Evolutionary conservation across 805 yeast genomes (phyloP), one percentile per base, ranked within the genome.

Genomic region (Ascoidea rubescens): DNA sequence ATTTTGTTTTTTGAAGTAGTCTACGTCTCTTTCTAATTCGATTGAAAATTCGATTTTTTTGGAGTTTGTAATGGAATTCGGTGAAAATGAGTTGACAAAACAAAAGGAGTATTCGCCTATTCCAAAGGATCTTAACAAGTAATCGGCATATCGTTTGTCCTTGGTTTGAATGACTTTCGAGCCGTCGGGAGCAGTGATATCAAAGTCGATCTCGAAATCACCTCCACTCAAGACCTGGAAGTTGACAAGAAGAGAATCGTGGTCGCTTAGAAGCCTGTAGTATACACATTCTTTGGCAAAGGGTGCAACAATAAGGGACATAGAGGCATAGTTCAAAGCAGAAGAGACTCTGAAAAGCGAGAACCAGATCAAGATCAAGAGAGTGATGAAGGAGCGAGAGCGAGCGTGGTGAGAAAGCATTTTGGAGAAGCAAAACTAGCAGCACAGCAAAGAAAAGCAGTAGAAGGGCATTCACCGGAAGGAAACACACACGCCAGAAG

Each of bases 31-130:
- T 51, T 78, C 82, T 53, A 74, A 67, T 57, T 72, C 74, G 60
- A 81, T 71, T 53, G 80, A 78, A 56, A 81, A 73, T 63, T 81
- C 87, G 55, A 81, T 76, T 56, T 80, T 80, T 66, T 81, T 81
- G 61, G 79, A 71, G 14, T 37, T 37, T 37, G 43, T 10, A 37
- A 37, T 37, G 48, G 75, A 71, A 54, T 76, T 80, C 8, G 84
- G 79, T 16, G 81, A 78, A 71, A 80, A 78, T 45, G 77, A 77
- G 64, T 81, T 81, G 57, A 76, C 67, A 68, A 80, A 81, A 63
- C 87, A 81, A 66, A 81, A 80, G 55, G 77, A 75, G 63, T 80
- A 81, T 66, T 80, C 81, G 51, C 86, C 87, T 31, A 72, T 60
- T 31, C 73, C 71, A 58, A 77, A 75, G 5, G 83, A 82, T 58